These are phyloP conservation scores for Aspergillus tamarii DNA, from an alignment of 2,329 filamentous ascomycete genomes.

Conservation along the genomic window DNA sequence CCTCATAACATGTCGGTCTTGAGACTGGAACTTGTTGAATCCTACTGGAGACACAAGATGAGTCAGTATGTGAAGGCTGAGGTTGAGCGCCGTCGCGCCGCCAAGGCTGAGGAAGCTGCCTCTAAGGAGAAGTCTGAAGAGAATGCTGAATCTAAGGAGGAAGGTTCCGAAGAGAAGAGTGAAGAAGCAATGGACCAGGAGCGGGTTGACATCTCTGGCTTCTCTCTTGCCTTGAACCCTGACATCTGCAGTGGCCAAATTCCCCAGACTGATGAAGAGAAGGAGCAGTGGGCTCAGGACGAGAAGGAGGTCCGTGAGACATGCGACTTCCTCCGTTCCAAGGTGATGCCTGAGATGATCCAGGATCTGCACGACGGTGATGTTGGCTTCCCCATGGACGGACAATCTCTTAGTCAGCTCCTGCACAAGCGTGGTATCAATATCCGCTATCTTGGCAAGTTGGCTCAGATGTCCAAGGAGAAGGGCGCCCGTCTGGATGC, in stretches of 20 bases:
- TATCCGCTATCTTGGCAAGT: conserved; percentile 87
- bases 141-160: conserved; percentile 44
- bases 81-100: conserved; percentile 64
- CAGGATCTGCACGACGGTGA: conserved; percentile 89
- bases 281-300: conserved; percentile 77
- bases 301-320: conserved; percentile 86
- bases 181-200: conserved; percentile 56
- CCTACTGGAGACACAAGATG: conserved; percentile 82
- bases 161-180: conserved; percentile 44
- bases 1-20: conserved; percentile 96
- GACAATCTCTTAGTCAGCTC: conserved; percentile 82
- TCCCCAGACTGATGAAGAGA: conserved; percentile 88
- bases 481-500: conserved; percentile 74
- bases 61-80: conserved; percentile 84
- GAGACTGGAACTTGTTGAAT: conserved; percentile 85
- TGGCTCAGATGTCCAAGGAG: conserved; percentile 70
- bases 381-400: conserved; percentile 97
- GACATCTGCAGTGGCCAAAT: conserved; percentile 93
- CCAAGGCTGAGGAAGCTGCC: conserved; percentile 43
- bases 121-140: conserved; percentile 41
- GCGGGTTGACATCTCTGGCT: conserved; percentile 82
- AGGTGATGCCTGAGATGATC: conserved; percentile 81
- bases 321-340: conserved; percentile 74
- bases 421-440: conserved; percentile 98
- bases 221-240: conserved; percentile 87